Conservation (phyloP, 2,329 filamentous ascomycete species). For the Diaporthe citrichinensis region DNA sequence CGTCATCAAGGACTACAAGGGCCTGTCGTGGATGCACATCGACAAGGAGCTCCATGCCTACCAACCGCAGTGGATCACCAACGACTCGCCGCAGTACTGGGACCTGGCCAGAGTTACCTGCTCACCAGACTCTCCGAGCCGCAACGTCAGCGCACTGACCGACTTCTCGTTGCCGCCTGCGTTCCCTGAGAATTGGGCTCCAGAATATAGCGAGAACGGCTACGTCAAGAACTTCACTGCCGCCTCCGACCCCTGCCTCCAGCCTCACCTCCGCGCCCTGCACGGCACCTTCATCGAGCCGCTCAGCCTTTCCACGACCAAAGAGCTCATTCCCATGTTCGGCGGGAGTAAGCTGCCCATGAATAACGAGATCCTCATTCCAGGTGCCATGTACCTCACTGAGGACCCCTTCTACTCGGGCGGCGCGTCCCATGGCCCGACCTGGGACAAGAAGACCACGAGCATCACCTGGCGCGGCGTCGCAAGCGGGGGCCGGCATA, state of each 20-base stretch:
- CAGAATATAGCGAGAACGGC: constrained; percentile 55
- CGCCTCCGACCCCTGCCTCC: constrained; percentile 68
- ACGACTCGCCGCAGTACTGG: constrained; percentile 68
- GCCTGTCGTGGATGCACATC: constrained; percentile 55
- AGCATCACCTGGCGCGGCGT: constrained; percentile 75
- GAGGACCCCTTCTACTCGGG: constrained; percentile 72
- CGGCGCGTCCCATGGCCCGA: constrained; percentile 65
- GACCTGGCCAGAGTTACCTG: constrained; percentile 70
- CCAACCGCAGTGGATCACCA: constrained; percentile 63
- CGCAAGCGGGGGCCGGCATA: constrained; percentile 70
- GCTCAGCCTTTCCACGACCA: constrained; percentile 62
- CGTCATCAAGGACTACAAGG: constrained; percentile 60
- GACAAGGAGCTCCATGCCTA: constrained; percentile 49
- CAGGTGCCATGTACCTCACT: constrained; percentile 74
- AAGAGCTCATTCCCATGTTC: constrained; percentile 70
- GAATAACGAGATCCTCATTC: constrained; percentile 74
- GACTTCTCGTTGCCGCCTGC: constrained; percentile 50
- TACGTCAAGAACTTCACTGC: constrained; percentile 70
- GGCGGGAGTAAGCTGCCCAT: constrained; percentile 70
- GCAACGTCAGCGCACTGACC: constrained; percentile 54
- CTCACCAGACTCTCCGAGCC: constrained; percentile 66
- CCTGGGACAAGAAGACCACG: constrained; percentile 71
- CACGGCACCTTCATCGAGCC: constrained; percentile 70
- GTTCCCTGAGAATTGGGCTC: constrained; percentile 43
- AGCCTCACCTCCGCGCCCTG: constrained; percentile 60